Base-by-base conservation (phyloP, 768 basidiomycete species). In the Pisolithus sp. region DNA sequence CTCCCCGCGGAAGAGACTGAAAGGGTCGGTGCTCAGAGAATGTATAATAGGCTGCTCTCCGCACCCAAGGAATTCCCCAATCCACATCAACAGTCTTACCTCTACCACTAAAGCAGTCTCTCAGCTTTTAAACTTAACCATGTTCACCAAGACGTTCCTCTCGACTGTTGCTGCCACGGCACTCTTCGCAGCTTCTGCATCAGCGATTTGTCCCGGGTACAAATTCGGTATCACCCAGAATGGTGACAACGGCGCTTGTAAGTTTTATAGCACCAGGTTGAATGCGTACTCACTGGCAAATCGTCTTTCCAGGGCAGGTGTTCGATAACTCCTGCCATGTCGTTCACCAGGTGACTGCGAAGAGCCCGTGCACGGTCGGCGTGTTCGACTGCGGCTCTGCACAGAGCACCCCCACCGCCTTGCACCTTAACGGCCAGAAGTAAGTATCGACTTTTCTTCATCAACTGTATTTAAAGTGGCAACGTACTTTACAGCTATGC, bases 301-400 rank as follows among this genome's bases (percentile, higher is more conserved):
- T 4, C 23, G 8, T 18, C 1, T 39, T 42, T 28, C 20, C 39
- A 67, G 65, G 68, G 68, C 57, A 54, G 36, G 63, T 70, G 24
- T 69, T 63, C 45, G 57, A 68, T 50, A 54, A 56, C 54, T 57
- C 18, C 43, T 70, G 68, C 62, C 55, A 60, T 10, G 41, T 52
- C 15, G 65, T 67, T 42, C 64, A 68, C 48, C 54, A 62, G 0
- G 44, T 68, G 44, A 66, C 60, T 15, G 66, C 68, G 38, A 64
- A 45, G 23, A 70, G 69, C 48, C 67, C 68, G 0, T 70, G 69
- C 61, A 54, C 36, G 20, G 26, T 57, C 45, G 62, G 65, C 7
- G 66, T 61, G 9, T 70, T 70, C 41, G 65, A 61, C 2, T 69
- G 65, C 53, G 59, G 58, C 21, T 54, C 67, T 18, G 49, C 65